These are phyloP conservation scores for Aspergillus fructus DNA, from an alignment of 2,329 filamentous ascomycete genomes.

Conservation along the genomic window DNA sequence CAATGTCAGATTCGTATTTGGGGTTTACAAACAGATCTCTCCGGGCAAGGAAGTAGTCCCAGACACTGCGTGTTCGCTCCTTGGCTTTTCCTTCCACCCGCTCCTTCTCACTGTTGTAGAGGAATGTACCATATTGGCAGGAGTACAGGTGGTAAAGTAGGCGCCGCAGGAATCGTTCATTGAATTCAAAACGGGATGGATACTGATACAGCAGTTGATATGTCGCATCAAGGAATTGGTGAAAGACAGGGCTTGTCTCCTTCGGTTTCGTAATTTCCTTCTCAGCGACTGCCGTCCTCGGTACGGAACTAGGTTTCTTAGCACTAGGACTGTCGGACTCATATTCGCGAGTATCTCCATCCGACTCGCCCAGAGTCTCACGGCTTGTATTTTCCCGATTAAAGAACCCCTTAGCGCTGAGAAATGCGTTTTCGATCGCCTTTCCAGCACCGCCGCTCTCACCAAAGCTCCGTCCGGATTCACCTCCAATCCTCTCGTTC, in stretches of 20 bases:
- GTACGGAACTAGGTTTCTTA: slow-evolving; percentile 37
- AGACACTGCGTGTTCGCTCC: slow-evolving; percentile 80
- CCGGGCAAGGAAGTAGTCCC: slow-evolving; percentile 90
- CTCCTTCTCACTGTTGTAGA: slow-evolving; percentile 93
- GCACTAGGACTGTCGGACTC: slow-evolving; percentile 44
- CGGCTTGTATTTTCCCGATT: slow-evolving; percentile 72
- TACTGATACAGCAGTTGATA: slow-evolving; percentile 87
- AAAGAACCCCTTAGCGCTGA: slow-evolving; percentile 86
- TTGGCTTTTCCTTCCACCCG: slow-evolving; percentile 67
- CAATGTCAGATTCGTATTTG: slow-evolving; percentile 70
- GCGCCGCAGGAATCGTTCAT: slow-evolving; percentile 85
- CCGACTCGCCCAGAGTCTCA: slow-evolving; percentile 63
- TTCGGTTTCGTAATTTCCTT: slow-evolving; percentile 73
- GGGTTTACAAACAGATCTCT: slow-evolving; percentile 79
- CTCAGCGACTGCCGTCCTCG: slow-evolving; percentile 45
- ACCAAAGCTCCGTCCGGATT: slow-evolving; percentile 39
- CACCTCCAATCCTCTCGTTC: slow-evolving; percentile 70
- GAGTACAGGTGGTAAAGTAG: slow-evolving; percentile 92
- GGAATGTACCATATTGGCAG: slow-evolving; percentile 94
- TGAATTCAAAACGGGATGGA: slow-evolving; percentile 90
- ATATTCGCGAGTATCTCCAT: slow-evolving; percentile 51
- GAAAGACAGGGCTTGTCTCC: slow-evolving; percentile 93
- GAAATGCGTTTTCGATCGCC: slow-evolving; percentile 79
- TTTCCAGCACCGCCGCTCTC: slow-evolving; percentile 57
- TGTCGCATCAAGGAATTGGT: slow-evolving; percentile 93